These are phyloP conservation scores for Calonectria hawksworthii DNA, from an alignment of 2,329 filamentous ascomycete species.

Conservation along the genomic window DNA sequence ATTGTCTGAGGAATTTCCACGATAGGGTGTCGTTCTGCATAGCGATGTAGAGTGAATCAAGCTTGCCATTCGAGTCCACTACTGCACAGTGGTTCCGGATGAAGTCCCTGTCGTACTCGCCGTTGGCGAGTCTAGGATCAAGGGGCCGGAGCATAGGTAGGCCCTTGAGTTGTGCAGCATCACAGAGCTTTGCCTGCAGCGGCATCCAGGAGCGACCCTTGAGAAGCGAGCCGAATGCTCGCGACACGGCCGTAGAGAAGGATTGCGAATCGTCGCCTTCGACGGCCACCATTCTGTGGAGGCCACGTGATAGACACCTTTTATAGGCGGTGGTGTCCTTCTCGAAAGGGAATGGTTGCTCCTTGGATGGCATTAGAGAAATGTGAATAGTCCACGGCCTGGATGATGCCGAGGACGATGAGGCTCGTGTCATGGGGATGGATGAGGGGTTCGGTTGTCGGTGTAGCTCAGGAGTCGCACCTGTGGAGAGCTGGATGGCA, in stretches of 20 bases:
- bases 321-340: conserved; percentile 74
- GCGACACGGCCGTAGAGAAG: conserved; percentile 63
- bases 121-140: conserved; percentile 57
- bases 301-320: conserved; percentile 70
- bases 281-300: conserved; percentile 70
- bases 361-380: conserved; percentile 68
- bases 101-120: conserved; percentile 64
- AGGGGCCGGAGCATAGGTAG: conserved; percentile 72
- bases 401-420: conserved; percentile 34
- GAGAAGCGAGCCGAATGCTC: conserved; percentile 65
- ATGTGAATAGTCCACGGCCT: conserved; percentile 71
- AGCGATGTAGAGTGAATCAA: conserved; percentile 72
- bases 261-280: conserved; percentile 63
- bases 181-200: conserved; percentile 70
- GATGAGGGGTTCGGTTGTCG: conserved; percentile 23
- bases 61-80: conserved; percentile 65
- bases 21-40: conserved; percentile 68
- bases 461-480: conserved; percentile 19
- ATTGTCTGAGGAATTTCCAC: conserved; percentile 66
- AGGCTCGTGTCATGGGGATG: conserved; percentile 10
- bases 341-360: conserved; percentile 72
- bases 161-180: conserved; percentile 66
- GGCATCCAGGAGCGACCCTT: conserved; percentile 68
- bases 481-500: conserved; percentile 34
- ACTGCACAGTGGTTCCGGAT: conserved; percentile 69